These are phyloP conservation scores for Nemania bipapillata DNA, from an alignment of 2,329 filamentous ascomycete species.

Conservation along the genomic window DNA sequence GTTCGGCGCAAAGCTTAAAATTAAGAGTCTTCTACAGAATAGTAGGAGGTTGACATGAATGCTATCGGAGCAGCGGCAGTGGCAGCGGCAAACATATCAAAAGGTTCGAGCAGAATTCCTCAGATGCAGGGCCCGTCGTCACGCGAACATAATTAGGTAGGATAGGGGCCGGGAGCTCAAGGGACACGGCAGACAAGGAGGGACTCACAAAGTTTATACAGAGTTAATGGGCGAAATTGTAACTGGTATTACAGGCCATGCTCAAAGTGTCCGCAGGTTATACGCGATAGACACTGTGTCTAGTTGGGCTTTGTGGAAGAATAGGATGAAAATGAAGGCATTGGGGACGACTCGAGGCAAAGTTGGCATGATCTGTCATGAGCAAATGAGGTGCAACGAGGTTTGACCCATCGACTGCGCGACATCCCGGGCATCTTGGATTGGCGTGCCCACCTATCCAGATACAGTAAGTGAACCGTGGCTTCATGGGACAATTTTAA, in stretches of 20 bases:
- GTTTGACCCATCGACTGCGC: constrained; percentile 32
- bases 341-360: constrained; percentile 36
- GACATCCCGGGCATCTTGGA: constrained; percentile 11
- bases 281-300: constrained; percentile 22
- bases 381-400: constrained; percentile 34
- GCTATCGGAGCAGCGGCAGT: constrained; percentile 19
- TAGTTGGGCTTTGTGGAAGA: constrained; percentile 16
- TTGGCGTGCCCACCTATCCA: constrained; percentile 25
- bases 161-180: constrained; percentile 20
- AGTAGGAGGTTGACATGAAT: constrained; percentile 8
- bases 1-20: constrained; percentile 15
- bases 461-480: constrained; percentile 29
- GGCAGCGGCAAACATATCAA: too few relatives aligned
- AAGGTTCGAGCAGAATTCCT: background rate
- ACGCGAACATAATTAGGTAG: constrained; percentile 11
- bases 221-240: constrained; percentile 38
- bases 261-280: constrained; percentile 35
- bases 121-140: constrained; percentile 7
- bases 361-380: constrained; percentile 39
- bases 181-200: constrained; percentile 23
- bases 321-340: constrained; percentile 16
- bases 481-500: background rate
- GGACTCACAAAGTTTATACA: constrained; percentile 49
- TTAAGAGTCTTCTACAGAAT: background rate
- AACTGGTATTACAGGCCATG: constrained; percentile 45